Evolutionary conservation across 441 rosid species (phyloP), one percentile per base, ranked within the genome.

Genomic region (Sinapis alba): DNA sequence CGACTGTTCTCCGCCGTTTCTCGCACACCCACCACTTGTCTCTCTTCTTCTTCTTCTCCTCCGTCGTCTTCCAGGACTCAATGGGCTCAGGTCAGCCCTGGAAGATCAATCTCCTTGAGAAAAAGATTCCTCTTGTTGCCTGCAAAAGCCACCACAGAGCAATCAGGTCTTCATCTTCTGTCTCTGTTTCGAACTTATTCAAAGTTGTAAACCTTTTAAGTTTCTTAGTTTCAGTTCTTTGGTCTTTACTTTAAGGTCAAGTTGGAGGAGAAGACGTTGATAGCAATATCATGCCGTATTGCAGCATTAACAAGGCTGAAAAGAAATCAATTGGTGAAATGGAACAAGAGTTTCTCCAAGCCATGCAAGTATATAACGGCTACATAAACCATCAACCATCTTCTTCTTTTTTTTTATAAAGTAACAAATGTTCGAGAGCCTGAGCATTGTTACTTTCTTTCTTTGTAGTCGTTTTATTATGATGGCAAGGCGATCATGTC

Each of bases 401-500:
- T 0, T n/a, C 3, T 13, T 23, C 2, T 13, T 41, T 16, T 47
- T 47, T 62, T 61, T 1, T 34, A 9, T 18, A 30, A 16, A 10
- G 57, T 51, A 18, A 4, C 6, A 20, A 77, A 45, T 23, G 5
- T 38, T 50, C 62, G 15, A 13, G 24, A 56, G 57, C 24, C n/a
- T 78, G 28, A 72, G 18, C 12, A 36, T 74, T 43, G 27, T 63
- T 54, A 8, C 16, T 54, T 7, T 7, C 21, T 47, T 5, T 7
- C 34, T n/a, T 47, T 47, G 43, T 82, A 95, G 98, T 62, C 98
- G 43, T 92, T 92, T 78, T 95, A 95, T 74, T 95, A 95, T n/a
- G 99, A 95, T 73, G 99, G 99, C 51, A 95, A 92, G 78, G 96
- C 97, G 23, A 74, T 82, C 23, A 91, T 95, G 97, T 94, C 99